Base-by-base conservation (phyloP, 768 basidiomycete species). In the Mycena chlorophos region DNA sequence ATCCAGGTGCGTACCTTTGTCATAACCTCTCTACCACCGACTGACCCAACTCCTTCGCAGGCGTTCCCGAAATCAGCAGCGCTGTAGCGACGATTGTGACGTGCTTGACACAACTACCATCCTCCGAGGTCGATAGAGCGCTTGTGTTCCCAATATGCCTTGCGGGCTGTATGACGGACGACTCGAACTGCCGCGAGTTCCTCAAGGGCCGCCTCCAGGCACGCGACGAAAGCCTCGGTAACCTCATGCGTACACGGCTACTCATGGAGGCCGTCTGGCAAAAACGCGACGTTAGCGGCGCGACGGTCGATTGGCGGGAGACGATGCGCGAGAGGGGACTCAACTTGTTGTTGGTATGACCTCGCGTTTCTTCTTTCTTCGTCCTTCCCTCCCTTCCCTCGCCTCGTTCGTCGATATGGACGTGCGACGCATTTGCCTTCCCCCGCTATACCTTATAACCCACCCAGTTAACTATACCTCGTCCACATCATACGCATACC, bases 71-170 rank as follows among this genome's bases (percentile, higher is more conserved):
- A 68, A 89, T 93, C 60, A 72, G 68, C 52, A 70, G 75, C 37
- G 82, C 81, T 8, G 83, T 88, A 27, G 79, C 80, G 25, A 67
- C 65, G 39, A 78, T 89, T 46, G 72, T 83, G 49, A 79, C 79
- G 42, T 71, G 78, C 20, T 66, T 90, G 52, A 72, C 75, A 54
- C 78, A 79, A 60, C 66, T 90, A 50, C 79, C 78, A 25, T 70
- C 81, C 38, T 84, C 85, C 16, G 75, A 81, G 54, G 69, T 82
- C 39, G 90, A 93, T 68, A 82, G 87, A 54, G 77, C 81, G 6
- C 69, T 91, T 38, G 74, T 89, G 20, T 87, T 91, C 70, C 89
- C 90, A 26, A 78, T 89, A 52, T 86, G 84, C 66, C 73, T 93
- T 38, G 84, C 86, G 27, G 90, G 86, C 4, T 84, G 84, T 68